Evolutionary conservation across 371 early-diverging fungal genomes (phyloP).

Genomic region (Rhizopus sp.): DNA sequence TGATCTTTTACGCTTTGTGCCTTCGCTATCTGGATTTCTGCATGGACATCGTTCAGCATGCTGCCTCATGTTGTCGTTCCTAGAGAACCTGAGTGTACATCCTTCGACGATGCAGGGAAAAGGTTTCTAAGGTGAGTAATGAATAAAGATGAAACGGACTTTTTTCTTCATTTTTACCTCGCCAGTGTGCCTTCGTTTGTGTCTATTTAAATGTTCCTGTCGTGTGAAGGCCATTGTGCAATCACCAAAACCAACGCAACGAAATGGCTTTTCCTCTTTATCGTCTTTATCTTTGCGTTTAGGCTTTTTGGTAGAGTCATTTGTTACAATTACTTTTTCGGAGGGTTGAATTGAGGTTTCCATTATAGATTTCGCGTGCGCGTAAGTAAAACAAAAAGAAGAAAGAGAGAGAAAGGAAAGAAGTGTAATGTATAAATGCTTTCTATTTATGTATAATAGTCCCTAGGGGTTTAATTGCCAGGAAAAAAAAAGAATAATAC

Average conservation of each 20-base stretch:
- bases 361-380: neutral
- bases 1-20: too few relatives aligned
- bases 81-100: slow-evolving; percentile 24
- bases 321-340: too few relatives aligned
- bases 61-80: slow-evolving; percentile 35
- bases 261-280: slow-evolving; percentile 33
- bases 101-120: slow-evolving; percentile 24
- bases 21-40: neutral
- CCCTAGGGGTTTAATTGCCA: too few relatives aligned
- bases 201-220: slow-evolving; percentile 54
- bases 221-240: slow-evolving; percentile 59
- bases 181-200: slow-evolving; percentile 62
- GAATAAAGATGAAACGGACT: neutral
- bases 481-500: too few relatives aligned
- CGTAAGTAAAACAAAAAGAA: neutral
- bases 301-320: neutral
- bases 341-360: too few relatives aligned
- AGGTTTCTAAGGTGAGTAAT: slow-evolving; percentile 23
- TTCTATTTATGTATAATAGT: neutral
- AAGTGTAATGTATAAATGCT: neutral
- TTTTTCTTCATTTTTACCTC: slow-evolving; percentile 34
- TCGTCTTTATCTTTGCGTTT: neutral
- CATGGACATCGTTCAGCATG: slow-evolving; percentile 21
- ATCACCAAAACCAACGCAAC: slow-evolving; percentile 51
- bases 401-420: neutral